Base-by-base conservation (phyloP, 768 basidiomycete species). In the Daedaleopsis sinensis region DNA sequence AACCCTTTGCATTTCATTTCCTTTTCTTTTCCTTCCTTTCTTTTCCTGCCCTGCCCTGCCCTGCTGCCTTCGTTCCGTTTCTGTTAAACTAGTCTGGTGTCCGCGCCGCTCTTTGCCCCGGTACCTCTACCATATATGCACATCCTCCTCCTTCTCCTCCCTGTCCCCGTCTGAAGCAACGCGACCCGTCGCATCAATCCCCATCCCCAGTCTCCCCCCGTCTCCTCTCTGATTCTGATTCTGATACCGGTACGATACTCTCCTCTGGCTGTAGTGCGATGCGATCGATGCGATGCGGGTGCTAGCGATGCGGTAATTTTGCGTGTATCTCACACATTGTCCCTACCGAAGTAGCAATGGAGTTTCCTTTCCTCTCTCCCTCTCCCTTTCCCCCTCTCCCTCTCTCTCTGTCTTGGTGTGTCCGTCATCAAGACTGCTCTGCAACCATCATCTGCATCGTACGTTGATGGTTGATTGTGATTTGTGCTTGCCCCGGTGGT, bases 211-310 rank as follows among this genome's bases (percentile, higher is more conserved):
- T 58, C 49, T 44, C 39, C 11, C n/a, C n/a, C 46, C 55, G 51
- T 52, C 35, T 50, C 47, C 47, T 44, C 46, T 27, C 51, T 37
- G 27, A 19, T 37, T 37, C 32, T 38, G 44, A 43, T 52, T 24
- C 13, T 55, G 66, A 67, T 67, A 67, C 66, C 61, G 66, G 66
- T 67, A 65, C 58, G 52, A 64, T 66, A 66, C 58, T 66, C 60
- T 46, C 43, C 52, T 51, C 43, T 52, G 55, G 54, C 49, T 48
- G 59, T 56, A 61, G 50, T 56, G 59, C 57, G 44, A 46, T 46
- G 56, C 47, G 48, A 27, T 55, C 54, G 59, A 58, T 49, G 54
- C 54, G 59, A 58, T 49, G 54, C 62, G 57, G 58, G 55, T 60
- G 63, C 57, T 59, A 62, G 57, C 57, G 63, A 64, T 62, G 66